A percentile compares a stretch with the other conserved stretches of the same genome.
Conservation (phyloP, 257 asterid genomes). For the Capsicum chinense region DNA sequence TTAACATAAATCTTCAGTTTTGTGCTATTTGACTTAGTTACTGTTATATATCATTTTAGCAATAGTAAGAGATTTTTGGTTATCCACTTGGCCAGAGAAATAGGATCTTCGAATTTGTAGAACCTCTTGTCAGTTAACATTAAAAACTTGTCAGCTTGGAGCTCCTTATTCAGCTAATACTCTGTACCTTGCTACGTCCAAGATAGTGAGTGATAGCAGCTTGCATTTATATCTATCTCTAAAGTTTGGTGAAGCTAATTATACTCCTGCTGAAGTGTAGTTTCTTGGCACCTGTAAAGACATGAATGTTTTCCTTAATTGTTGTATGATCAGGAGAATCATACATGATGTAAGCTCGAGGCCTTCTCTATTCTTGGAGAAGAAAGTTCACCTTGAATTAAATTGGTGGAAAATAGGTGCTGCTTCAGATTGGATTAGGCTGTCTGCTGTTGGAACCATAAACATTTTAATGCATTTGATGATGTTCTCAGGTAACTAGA, state of each 20-base stretch:
- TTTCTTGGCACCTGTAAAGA: background rate
- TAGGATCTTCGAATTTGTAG: background rate
- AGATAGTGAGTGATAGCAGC: background rate
- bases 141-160: background rate
- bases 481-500: background rate
- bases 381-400: background rate
- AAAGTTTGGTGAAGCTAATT: background rate
- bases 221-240: background rate
- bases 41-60: background rate
- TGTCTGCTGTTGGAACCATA: conserved; percentile 2
- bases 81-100: conserved; percentile 2
- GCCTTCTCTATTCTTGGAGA: background rate
- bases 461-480: background rate
- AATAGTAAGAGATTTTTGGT: background rate
- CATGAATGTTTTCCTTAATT: background rate
- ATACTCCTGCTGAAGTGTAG: background rate
- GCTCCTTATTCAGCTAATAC: conserved; percentile 18
- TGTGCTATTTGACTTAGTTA: conserved; percentile 1
- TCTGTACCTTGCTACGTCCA: background rate
- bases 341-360: background rate
- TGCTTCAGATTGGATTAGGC: conserved; percentile 5
- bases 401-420: conserved; percentile 16
- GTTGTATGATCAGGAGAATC: background rate
- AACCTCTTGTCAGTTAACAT: background rate
- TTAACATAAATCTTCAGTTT: background rate